Evolutionary conservation across 345 rosid genomes (phyloP), one percentile per base, ranked within the genome.

Genomic region (Hibiscus syriacus): DNA sequence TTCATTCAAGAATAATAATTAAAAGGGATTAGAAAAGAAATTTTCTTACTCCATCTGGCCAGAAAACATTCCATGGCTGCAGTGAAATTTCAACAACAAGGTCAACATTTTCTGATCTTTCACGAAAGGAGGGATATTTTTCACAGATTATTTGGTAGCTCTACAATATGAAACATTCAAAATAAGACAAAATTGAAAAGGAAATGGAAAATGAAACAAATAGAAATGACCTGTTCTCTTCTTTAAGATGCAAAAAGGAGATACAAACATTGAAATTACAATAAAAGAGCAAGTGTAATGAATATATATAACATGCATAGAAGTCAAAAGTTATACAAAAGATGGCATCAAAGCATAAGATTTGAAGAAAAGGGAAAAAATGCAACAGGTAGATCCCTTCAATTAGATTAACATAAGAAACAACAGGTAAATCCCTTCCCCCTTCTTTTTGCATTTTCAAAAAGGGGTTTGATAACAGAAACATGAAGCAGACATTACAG

Each of bases 21-120:
- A 41, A n/a, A n/a, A 57, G 45, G 41, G 30, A 59, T 13, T 45
- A 32, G 22, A 46, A 23, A 41, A 25, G 6, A 6, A 26, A 19
- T 12, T 2, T 25, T 39, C 83, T 83, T 80, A 93, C 99, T 74
- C 99, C 99, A 62, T 91, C 98, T 0, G 97, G 98, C 79, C 83
- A 80, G 67, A 94, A 94, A 73, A 90, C 99, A n/a, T 88, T 84
- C 98, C 99, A 95, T n/a, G 97, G 99, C 74, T 95, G 99, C 58
- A 92, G 75, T 64, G 99, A 92, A 55, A 95, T 90, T 74, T 95
- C 96, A 75, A 92, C 92, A 6, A 95, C 96, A 68, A 95, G 98
- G 80, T 92, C 97, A 20, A 81, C 97, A 71, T 89, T 95, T 81
- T 95, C 99, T 49, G 98, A 95, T 79, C 99, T 80, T 58, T 95